Percentiles rank a stretch among this genome's conserved stretches.
phyloP scores from a whole-genome alignment of 1,139 yeast genomes.

The Zygoascus hellenicus region DNA sequence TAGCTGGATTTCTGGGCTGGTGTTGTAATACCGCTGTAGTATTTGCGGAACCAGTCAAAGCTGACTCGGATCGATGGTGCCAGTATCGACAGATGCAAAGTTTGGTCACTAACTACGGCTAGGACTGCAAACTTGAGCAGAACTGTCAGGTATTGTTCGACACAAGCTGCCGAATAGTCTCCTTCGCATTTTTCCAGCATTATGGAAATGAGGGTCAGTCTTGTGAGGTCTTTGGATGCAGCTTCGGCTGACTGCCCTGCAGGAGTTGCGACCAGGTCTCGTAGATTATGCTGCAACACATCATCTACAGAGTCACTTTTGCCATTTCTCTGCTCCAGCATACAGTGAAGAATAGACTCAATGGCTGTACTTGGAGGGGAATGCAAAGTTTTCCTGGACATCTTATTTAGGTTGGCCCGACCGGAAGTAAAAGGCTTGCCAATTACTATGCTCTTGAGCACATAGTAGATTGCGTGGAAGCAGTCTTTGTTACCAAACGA shows the following conservation, averaged over 20 bases:
- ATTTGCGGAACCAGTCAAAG: conserved; percentile 10
- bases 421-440: conserved; percentile 3
- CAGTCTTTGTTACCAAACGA: neutral
- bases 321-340: neutral
- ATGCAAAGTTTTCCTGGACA: neutral
- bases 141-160: neutral
- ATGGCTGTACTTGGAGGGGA: neutral
- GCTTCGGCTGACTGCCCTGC: neutral
- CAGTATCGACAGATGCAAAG: neutral
- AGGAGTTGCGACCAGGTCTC: neutral
- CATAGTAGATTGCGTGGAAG: conserved; percentile 1
- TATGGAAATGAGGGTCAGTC: neutral
- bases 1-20: neutral
- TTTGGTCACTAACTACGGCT: neutral
- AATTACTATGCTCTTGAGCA: conserved; percentile 6
- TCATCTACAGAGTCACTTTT: no score
- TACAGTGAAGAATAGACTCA: neutral
- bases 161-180: neutral
- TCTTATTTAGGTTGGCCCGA: neutral
- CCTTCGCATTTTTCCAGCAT: neutral
- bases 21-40: neutral
- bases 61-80: conserved; percentile 2
- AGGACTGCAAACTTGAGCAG: neutral
- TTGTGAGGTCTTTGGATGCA: neutral
- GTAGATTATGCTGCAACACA: neutral